Evolutionary conservation across 1,284 basidiomycete genomes (phyloP).

Genomic region (Puccinia polysora): DNA sequence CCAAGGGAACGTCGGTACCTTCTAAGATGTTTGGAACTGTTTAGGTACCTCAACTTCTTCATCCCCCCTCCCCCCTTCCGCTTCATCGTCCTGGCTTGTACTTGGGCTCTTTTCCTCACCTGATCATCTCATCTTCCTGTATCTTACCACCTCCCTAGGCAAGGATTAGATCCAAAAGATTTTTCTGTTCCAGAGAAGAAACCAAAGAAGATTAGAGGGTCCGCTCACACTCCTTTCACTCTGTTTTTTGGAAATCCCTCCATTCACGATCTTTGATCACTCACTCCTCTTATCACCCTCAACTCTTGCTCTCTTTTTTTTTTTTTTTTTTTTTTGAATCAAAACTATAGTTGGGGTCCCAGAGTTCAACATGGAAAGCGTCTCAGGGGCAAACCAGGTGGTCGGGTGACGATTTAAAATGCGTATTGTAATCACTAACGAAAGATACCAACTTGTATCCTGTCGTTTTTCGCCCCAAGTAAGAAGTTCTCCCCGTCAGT

Average conservation of each 20-base stretch:
- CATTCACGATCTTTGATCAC: neutral
- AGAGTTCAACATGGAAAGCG: conserved; percentile 36
- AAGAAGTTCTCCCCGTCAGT: no score
- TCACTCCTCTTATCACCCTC: neutral
- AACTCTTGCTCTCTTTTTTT: neutral
- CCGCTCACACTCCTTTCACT: neutral
- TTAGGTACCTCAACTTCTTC: conserved; percentile 1
- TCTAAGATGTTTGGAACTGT: conserved; percentile 20
- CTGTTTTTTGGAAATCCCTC: neutral
- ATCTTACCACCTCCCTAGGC: conserved; percentile 5
- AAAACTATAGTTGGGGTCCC: conserved; percentile 34
- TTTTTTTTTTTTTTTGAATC: neutral
- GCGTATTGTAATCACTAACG: neutral
- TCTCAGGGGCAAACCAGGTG: conserved; percentile 18
- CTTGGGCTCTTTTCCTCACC: no score
- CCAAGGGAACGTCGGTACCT: conserved; percentile 33
- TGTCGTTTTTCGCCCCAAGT: no score
- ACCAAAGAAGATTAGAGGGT: conserved; percentile 38
- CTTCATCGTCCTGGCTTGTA: neutral
- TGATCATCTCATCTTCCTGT: neutral
- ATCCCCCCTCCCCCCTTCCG: neutral
- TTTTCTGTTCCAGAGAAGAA: conserved; percentile 9
- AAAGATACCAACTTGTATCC: no score
- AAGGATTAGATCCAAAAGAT: conserved; percentile 31
- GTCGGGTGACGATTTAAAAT: neutral